Conservation (phyloP, 2,329 filamentous ascomycete species). For the Leptoxyphium fumago region DNA sequence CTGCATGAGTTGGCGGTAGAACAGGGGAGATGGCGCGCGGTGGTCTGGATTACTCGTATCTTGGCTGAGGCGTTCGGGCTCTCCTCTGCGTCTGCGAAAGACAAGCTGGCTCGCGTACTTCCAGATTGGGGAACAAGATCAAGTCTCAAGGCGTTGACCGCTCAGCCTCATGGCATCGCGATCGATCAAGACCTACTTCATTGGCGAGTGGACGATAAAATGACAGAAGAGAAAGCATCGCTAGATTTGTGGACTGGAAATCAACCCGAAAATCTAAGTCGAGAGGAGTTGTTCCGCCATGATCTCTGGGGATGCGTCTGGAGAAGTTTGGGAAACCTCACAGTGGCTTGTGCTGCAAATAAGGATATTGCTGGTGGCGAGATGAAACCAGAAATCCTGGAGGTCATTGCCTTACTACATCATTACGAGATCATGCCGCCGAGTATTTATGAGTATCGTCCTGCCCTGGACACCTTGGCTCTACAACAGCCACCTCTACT, state of each 20-base stretch:
- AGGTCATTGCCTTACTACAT: constrained; percentile 34
- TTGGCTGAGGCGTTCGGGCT: constrained; percentile 20
- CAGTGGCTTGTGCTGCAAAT: constrained; percentile 17
- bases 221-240: background rate
- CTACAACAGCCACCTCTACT: constrained; percentile 34
- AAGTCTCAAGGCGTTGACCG: background rate
- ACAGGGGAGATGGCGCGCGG: constrained; percentile 27
- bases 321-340: constrained; percentile 31
- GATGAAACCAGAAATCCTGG: constrained; percentile 30
- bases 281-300: constrained; percentile 14
- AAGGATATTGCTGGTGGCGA: constrained; percentile 4
- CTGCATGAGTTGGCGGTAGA: constrained; percentile 25
- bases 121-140: background rate
- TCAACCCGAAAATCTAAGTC: background rate
- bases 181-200: background rate
- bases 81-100: background rate
- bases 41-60: constrained; percentile 32
- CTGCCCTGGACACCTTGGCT: constrained; percentile 20
- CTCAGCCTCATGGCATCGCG: background rate
- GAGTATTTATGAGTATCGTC: constrained; percentile 28
- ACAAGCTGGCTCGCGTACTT: background rate
- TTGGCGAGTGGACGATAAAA: background rate
- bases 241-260: background rate
- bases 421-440: constrained; percentile 32
- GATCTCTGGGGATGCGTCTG: constrained; percentile 31